A percentile compares a stretch with the other conserved stretches of the same genome.
Evolutionary conservation across 129 eudicot genomes (phyloP).

Genomic region (Tagetes patula): DNA sequence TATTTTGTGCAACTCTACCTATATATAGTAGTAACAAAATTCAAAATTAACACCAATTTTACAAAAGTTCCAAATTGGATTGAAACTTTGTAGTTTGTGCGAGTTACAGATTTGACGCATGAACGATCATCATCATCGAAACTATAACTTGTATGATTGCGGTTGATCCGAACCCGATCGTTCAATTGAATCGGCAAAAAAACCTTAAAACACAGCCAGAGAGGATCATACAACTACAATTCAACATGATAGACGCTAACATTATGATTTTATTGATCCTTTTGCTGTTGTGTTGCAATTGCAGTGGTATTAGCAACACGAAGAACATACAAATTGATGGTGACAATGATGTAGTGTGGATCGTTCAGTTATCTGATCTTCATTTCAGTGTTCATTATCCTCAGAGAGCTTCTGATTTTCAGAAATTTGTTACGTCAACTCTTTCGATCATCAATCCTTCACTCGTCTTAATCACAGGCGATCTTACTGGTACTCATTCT

Average conservation of each 20-base stretch:
- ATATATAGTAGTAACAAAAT: background rate
- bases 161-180: background rate
- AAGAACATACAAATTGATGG: constrained; percentile 37
- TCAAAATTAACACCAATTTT: background rate
- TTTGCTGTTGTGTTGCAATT: background rate
- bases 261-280: constrained; percentile 5
- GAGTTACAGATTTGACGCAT: background rate
- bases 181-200: background rate
- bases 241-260: constrained; percentile 1
- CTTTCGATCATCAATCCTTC: constrained; percentile 79
- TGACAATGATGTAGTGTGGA: constrained; percentile 69
- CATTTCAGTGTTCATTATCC: constrained; percentile 96
- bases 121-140: background rate
- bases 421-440: constrained; percentile 46
- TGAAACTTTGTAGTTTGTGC: background rate
- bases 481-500: constrained; percentile 68
- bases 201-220: background rate
- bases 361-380: constrained; percentile 94
- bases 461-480: constrained; percentile 84
- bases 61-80: background rate
- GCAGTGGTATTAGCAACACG: constrained; percentile 8
- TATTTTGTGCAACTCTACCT: too few species aligned
- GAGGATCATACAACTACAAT: background rate
- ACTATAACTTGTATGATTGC: background rate
- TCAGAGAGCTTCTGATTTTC: constrained; percentile 70